Evolutionary conservation across 1,139 yeast species (phyloP).

Genomic region (Tardiomyces digboiensis): DNA sequence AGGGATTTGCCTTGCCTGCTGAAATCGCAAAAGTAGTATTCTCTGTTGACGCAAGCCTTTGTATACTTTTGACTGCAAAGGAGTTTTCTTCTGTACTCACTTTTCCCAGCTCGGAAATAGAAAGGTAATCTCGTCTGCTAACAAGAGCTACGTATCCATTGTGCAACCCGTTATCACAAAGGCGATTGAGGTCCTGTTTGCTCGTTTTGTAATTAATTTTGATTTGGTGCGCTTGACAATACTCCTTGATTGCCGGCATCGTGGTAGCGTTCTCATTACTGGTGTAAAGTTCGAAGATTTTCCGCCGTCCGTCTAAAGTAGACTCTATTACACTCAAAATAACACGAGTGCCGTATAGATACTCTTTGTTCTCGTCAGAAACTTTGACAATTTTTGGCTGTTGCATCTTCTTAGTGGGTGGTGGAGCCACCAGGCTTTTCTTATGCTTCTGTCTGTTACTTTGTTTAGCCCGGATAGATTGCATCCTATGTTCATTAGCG

Average conservation of each 20-base stretch:
- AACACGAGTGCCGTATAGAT: conserved; percentile 67
- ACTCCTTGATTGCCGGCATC: conserved; percentile 7
- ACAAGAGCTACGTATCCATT: conserved; percentile 52
- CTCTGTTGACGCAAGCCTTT: conserved; percentile 4
- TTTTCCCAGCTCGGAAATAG: not conserved
- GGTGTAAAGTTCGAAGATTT: conserved; percentile 29
- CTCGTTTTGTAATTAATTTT: conserved; percentile 35
- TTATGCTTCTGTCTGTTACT: not conserved
- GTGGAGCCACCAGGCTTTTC: not conserved
- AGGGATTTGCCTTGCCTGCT: conserved; percentile 31
- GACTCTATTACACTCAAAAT: conserved; percentile 61
- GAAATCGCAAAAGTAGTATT: not conserved
- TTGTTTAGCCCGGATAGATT: conserved; percentile 13
- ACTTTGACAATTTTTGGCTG: not conserved
- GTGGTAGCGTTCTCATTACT: conserved; percentile 4
- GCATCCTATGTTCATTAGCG: conserved; percentile 49
- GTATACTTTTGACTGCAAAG: conserved; percentile 2
- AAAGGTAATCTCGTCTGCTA: conserved; percentile 5
- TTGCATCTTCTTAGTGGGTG: not conserved
- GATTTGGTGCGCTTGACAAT: conserved; percentile 31
- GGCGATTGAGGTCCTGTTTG: conserved; percentile 48
- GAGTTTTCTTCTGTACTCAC: not conserved
- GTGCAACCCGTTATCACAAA: conserved; percentile 68
- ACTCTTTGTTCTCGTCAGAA: conserved; percentile 45
- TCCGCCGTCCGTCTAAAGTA: conserved; percentile 23